A percentile compares a stretch with the other conserved stretches of the same genome.
phyloP scores from a whole-genome alignment of 495 filamentous ascomycete genomes.

The Xylaria telfairii region DNA sequence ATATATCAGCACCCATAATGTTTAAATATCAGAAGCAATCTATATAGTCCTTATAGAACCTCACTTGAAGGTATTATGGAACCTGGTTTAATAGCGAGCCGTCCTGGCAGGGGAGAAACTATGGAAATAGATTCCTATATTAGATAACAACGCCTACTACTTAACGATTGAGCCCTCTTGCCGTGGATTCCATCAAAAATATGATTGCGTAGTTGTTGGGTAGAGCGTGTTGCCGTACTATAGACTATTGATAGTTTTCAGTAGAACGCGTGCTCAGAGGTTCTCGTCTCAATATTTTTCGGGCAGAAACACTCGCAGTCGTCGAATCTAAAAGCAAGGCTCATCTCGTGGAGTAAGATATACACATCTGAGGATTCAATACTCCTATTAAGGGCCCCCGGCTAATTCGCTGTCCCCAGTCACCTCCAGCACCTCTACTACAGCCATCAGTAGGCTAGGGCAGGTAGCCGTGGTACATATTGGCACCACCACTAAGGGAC shows the following conservation, averaged over 20 bases:
- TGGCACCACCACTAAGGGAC: slow-evolving; percentile 26
- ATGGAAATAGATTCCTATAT: background rate
- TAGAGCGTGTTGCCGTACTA: background rate
- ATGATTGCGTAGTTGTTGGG: background rate
- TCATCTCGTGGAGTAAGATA: slow-evolving; percentile 3
- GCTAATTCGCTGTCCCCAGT: slow-evolving; percentile 6
- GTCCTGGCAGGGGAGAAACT: background rate
- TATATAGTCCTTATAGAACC: background rate
- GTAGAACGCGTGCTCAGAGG: background rate
- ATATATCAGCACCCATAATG: background rate
- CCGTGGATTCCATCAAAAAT: background rate
- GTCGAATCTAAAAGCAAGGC: slow-evolving; percentile 1
- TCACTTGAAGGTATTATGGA: background rate
- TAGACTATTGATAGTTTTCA: background rate
- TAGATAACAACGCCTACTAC: background rate
- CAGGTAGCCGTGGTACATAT: background rate
- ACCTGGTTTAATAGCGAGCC: background rate
- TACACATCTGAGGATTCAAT: slow-evolving; percentile 1
- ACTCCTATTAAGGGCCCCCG: background rate
- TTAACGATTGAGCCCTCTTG: background rate
- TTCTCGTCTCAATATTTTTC: background rate
- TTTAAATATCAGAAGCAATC: background rate
- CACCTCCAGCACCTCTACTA: background rate
- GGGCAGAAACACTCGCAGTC: background rate
- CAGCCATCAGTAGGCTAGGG: slow-evolving; percentile 9